Evolutionary conservation across 2,329 filamentous ascomycete genomes (phyloP).

Genomic region (Colletotrichum sp.): DNA sequence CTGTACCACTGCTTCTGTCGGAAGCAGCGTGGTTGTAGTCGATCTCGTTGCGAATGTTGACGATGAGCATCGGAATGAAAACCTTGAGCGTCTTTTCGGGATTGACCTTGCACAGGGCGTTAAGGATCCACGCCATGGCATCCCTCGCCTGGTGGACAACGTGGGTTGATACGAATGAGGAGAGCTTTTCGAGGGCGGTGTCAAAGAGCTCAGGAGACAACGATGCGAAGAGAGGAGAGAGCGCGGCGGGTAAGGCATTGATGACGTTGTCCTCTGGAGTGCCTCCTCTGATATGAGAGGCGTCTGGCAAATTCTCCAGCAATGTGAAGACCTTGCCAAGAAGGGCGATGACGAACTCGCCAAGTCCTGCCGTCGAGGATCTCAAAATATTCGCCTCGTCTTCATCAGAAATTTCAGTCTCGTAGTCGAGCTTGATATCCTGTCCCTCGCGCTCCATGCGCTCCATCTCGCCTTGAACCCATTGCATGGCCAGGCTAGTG

Average conservation of each 20-base stretch:
- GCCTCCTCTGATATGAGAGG: constrained; percentile 83
- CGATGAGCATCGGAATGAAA: constrained; percentile 87
- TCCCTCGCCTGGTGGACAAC: constrained; percentile 97
- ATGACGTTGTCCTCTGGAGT: constrained; percentile 97
- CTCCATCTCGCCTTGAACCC: constrained; percentile 92
- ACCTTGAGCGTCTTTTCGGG: constrained; percentile 91
- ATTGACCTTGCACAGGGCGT: constrained; percentile 93
- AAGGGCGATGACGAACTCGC: constrained; percentile 90
- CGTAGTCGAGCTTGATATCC: constrained; percentile 84
- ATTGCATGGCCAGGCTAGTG: constrained; percentile 82
- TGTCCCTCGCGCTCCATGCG: constrained; percentile 89
- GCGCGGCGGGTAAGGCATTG: constrained; percentile 89
- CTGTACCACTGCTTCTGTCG: constrained; percentile 89
- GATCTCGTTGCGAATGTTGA: constrained; percentile 94
- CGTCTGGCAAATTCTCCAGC: constrained; percentile 92
- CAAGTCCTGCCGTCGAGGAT: constrained; percentile 92
- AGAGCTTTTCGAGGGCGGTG: constrained; percentile 88
- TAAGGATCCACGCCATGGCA: constrained; percentile 98
- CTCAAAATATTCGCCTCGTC: constrained; percentile 88
- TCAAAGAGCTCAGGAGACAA: constrained; percentile 94
- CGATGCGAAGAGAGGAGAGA: constrained; percentile 88
- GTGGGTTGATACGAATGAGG: constrained; percentile 88
- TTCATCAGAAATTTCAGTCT: constrained; percentile 79
- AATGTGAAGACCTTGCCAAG: constrained; percentile 95
- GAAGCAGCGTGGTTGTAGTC: constrained; percentile 96